phyloP scores from a whole-genome alignment of 2,329 filamentous ascomycete species.

The Alternaria sp. region DNA sequence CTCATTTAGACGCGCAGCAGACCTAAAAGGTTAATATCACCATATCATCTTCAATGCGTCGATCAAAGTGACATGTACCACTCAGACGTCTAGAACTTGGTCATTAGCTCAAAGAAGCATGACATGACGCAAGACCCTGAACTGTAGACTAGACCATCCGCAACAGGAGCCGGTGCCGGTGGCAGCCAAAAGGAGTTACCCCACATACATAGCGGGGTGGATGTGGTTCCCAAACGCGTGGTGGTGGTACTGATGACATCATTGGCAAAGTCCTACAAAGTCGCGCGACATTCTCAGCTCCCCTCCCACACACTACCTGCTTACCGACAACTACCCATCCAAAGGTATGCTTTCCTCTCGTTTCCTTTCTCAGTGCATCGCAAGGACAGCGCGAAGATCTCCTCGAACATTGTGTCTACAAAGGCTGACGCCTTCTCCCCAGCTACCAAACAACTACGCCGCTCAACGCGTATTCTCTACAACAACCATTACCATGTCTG shows the following conservation, averaged over 20 bases:
- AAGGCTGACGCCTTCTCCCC: slow-evolving; percentile 27
- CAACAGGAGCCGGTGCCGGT: slow-evolving; percentile 6
- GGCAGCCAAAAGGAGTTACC: slow-evolving; percentile 3
- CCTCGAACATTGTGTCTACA: slow-evolving; percentile 14
- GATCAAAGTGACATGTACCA: background rate
- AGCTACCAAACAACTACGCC: slow-evolving; percentile 17
- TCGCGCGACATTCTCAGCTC: slow-evolving; percentile 12
- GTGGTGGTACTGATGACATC: slow-evolving; percentile 20
- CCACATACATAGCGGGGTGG: slow-evolving; percentile 21
- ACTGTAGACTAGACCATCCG: slow-evolving; percentile 3
- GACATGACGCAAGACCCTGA: slow-evolving; percentile 17
- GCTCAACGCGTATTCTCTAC: slow-evolving; percentile 16
- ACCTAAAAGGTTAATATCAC: slow-evolving; percentile 29
- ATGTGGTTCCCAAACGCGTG: slow-evolving; percentile 11
- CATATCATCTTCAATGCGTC: slow-evolving; percentile 13
- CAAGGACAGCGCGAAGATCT: slow-evolving; percentile 9
- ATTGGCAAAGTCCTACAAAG: slow-evolving; percentile 19
- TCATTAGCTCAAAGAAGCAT: background rate
- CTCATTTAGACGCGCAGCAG: slow-evolving; percentile 24
- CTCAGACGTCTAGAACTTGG: background rate
- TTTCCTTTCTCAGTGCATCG: slow-evolving; percentile 9
- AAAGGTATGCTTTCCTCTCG: slow-evolving; percentile 20
- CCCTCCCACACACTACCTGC: slow-evolving; percentile 5
- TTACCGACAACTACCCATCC: background rate
- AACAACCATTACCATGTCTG: slow-evolving; percentile 34